Percentiles rank a stretch among this genome's conserved stretches.
Conservation (phyloP, 2,329 filamentous ascomycete genomes). For the Fusarium xylarioides region DNA sequence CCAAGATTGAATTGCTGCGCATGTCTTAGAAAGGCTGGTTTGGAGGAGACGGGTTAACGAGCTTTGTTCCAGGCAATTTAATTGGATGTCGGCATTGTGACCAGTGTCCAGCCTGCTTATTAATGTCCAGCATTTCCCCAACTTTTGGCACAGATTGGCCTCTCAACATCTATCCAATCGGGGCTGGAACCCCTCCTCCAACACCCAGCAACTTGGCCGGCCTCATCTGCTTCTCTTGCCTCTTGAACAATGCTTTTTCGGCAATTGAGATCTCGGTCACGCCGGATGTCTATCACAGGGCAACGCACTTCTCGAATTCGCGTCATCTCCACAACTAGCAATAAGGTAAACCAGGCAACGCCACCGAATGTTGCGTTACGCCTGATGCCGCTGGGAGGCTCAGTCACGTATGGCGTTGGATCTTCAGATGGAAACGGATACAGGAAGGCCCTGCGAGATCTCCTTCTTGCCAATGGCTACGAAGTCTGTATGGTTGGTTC, state of each 20-base stretch:
- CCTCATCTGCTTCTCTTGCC: background rate
- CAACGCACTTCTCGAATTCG: background rate
- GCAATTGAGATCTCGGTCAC: background rate
- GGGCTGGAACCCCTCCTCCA: background rate
- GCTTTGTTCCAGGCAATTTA: rapidly evolving
- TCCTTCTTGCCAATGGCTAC: background rate
- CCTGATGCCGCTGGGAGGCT: background rate
- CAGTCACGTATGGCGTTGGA: background rate
- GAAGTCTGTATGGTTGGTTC: background rate
- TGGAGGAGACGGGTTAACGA: background rate
- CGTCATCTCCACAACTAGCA: no score
- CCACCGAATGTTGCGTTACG: background rate
- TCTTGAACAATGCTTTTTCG: background rate
- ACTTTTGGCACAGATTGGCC: background rate
- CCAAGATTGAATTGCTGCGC: background rate
- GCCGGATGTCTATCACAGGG: rapidly evolving
- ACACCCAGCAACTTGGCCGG: rapidly evolving
- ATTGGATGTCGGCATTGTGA: background rate
- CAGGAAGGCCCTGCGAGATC: background rate
- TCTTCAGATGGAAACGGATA: background rate
- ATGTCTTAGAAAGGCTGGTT: background rate
- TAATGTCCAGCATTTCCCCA: background rate
- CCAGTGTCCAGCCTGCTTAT: background rate
- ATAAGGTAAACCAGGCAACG: background rate
- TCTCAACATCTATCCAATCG: background rate